These are phyloP conservation scores for Ogataea methylovora DNA, from an alignment of 805 yeast genomes.

Conservation along the genomic window DNA sequence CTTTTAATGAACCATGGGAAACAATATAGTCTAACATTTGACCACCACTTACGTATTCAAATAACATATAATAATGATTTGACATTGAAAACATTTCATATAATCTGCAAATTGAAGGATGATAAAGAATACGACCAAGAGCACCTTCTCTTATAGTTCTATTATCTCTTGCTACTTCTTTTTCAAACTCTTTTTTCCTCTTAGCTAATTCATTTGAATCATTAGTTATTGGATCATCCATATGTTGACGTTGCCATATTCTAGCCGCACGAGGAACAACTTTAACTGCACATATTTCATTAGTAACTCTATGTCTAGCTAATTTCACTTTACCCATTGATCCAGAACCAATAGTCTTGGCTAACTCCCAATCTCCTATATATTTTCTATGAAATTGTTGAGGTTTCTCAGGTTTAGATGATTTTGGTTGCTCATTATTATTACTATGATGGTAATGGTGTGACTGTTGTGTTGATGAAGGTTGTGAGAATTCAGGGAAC, in stretches of 20 bases:
- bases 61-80: conserved; percentile 92
- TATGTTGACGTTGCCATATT: conserved; percentile 64
- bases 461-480: neutral
- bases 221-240: conserved; percentile 57
- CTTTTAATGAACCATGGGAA: conserved; percentile 90
- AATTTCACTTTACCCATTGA: conserved; percentile 98
- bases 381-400: conserved; percentile 74
- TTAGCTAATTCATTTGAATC: conserved; percentile 50
- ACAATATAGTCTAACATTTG: conserved; percentile 96
- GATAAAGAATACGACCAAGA: conserved; percentile 79
- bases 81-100: conserved; percentile 96
- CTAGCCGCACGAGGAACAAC: conserved; percentile 87
- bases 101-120: conserved; percentile 85
- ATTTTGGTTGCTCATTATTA: neutral
- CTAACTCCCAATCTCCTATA: conserved; percentile 95
- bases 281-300: conserved; percentile 84
- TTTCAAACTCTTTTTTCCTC: conserved; percentile 63
- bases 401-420: conserved; percentile 2
- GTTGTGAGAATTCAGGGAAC: neutral
- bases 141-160: conserved; percentile 96
- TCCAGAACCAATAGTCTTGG: conserved; percentile 95
- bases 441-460: neutral
- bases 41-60: conserved; percentile 95
- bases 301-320: conserved; percentile 77
- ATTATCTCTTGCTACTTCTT: conserved; percentile 83